Evolutionary conservation across 2,329 filamentous ascomycete genomes (phyloP).

Genomic region (Rhinocladiella similis): DNA sequence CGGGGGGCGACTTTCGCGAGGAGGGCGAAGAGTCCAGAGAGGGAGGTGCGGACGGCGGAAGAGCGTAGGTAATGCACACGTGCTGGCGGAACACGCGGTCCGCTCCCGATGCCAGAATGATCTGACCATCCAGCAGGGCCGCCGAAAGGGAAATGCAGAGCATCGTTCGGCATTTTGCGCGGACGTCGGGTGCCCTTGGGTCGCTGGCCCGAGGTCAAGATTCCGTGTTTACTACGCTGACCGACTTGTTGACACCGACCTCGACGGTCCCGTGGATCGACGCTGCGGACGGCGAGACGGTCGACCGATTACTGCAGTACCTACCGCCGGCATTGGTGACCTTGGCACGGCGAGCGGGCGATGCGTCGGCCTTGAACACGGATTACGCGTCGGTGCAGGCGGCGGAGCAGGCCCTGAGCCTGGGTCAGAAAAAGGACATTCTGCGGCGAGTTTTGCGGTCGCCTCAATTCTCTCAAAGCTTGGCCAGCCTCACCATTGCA

Average conservation of each 20-base stretch:
- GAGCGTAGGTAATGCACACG: conserved; percentile 85
- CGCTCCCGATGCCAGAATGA: background rate
- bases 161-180: conserved; percentile 84
- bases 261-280: conserved; percentile 78
- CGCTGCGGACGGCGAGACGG: conserved; percentile 60
- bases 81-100: conserved; percentile 8
- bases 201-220: conserved; percentile 42
- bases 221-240: conserved; percentile 76
- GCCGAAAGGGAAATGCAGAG: conserved; percentile 69
- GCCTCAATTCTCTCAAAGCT: conserved; percentile 86
- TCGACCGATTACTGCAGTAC: conserved; percentile 74
- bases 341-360: conserved; percentile 67
- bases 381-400: conserved; percentile 67
- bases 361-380: conserved; percentile 65
- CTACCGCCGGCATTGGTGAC: conserved; percentile 78
- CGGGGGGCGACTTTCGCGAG: conserved; percentile 85
- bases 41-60: conserved; percentile 91
- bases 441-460: conserved; percentile 80
- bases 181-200: conserved; percentile 65
- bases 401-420: conserved; percentile 70
- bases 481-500: conserved; percentile 82
- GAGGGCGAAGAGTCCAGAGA: conserved; percentile 87
- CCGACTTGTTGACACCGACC: conserved; percentile 77
- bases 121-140: conserved; percentile 58
- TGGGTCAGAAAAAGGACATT: conserved; percentile 76